Base-by-base conservation (phyloP, 495 filamentous ascomycete genomes). In the Lepraria neglecta region DNA sequence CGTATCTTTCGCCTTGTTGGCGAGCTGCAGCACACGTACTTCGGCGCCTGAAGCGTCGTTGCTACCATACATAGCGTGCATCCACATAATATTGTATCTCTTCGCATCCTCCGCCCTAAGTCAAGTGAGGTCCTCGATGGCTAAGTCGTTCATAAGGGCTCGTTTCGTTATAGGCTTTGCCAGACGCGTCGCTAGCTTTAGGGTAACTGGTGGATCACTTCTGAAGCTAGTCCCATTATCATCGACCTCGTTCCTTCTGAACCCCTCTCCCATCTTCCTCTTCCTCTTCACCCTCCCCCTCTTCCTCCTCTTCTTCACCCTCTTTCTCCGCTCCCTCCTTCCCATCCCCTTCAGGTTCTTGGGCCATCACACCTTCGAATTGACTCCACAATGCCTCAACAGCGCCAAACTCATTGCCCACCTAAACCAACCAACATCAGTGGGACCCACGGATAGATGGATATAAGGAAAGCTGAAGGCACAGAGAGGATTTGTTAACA, bases 331-430 rank as follows among this genome's bases (percentile, higher is more conserved):
- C 69, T 3, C 69, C 70, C 64, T 67, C 53, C 61, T 71, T 50
- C 67, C 65, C 38, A 63, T 73, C 27, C 73, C 72, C 38, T 66
- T 71, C 52, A 62, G 70, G 84, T 0, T 89, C 86, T 63, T 85
- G 87, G 19, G 84, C 90, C 92, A 97, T 97, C 64, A 97, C 92
- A 59, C 87, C 87, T 78, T 98, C 94, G 69, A 98, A 98, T 62
- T 95, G 90, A 40, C 87, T 91, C 94, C 94, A 98, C 40, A 98
- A 80, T 30, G 90, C 90, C 74, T 98, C 94, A 19, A 98, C 94
- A 10, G 88, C 90, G n/a, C 88, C 83, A 71, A 98, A 97, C 68
- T 98, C 94, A 70, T 96, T 97, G 9, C 94, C 94, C 31, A 98
- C 48, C 48, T 52, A 7, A 3, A 10, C 48, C 6, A 52, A 1